Percentiles rank a stretch among this genome's conserved stretches.
Evolutionary conservation across 2,329 filamentous ascomycete genomes (phyloP).

Genomic region (Myriosclerotinia curreyana): DNA sequence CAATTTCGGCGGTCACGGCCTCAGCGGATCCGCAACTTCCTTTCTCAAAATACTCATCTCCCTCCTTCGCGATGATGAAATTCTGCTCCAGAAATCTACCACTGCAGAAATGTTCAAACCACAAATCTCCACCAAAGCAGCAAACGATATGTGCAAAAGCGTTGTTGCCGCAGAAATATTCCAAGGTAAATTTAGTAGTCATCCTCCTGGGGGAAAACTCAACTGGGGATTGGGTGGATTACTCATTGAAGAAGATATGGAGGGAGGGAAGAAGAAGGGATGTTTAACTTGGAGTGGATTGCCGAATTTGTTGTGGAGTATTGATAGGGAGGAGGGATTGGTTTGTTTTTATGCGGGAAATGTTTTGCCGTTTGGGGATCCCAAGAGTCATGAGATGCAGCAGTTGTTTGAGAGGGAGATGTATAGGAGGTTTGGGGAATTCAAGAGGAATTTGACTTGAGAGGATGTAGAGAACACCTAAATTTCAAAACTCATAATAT

Average conservation of each 20-base stretch:
- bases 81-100: constrained; percentile 3
- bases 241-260: constrained; percentile 31
- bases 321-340: constrained; percentile 43
- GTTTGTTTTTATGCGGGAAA: constrained; percentile 45
- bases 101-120: constrained; percentile 14
- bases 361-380: constrained; percentile 45
- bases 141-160: constrained; percentile 11
- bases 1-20: constrained; percentile 21
- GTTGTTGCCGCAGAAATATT: constrained; percentile 19
- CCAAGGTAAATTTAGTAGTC: constrained; percentile 33
- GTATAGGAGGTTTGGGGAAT: constrained; percentile 33
- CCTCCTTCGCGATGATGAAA: constrained; percentile 12
- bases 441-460: not conserved
- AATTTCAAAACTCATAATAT: too few species aligned
- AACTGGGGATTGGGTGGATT: not conserved
- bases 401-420: constrained; percentile 44
- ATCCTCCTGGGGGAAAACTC: not conserved
- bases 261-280: constrained; percentile 41
- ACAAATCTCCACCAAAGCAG: constrained; percentile 31
- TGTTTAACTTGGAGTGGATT: constrained; percentile 47
- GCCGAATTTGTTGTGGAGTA: constrained; percentile 47
- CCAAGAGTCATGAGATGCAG: constrained; percentile 40
- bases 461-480: not conserved
- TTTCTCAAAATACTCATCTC: not conserved
- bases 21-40: constrained; percentile 3